Base-by-base conservation (phyloP, 768 basidiomycete genomes). In the Cystofilobasidium bisporidii region DNA sequence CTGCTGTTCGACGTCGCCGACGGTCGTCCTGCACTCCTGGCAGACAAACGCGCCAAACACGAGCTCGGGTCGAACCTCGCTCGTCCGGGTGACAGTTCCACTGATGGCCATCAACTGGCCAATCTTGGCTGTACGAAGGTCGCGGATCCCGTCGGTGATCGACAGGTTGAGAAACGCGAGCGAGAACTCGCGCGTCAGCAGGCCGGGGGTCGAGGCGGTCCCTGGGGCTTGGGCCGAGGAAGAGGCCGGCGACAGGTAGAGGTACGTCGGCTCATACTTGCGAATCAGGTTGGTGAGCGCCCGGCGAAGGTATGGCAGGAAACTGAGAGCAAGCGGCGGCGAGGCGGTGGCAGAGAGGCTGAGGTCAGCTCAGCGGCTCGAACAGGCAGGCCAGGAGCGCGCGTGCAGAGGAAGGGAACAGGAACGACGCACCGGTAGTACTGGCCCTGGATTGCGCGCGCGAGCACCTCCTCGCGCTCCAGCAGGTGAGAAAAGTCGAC, bases 11-110 rank as follows among this genome's bases (percentile, higher is more conserved):
- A 99, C 86, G 74, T 97, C 94, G 64, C 87, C 84, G 30, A 97
- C 87, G 15, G 87, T 80, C 36, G 88, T 89, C 56, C 84, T 83
- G 74, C 96, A 99, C 50, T 87, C 83, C 77, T 90, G 87, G 72
- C 96, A 99, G 57, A 87, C 84, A 76, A 96, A 99, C 67, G 89
- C 92, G 24, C 94, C 96, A 73, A 83, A 92, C 24, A 98, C 81
- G 59, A 99, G 78, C 78, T 98, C 96, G 1, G 96, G 96, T 36
- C 96, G 82, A 55, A 99, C 96, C 80, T 99, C 96, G 72, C 89
- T 92, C 3, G 96, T 99, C 62, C 96, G 83, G 1, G 96, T 98
- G 43, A 98, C 94, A 0, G 96, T 99, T 20, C 96, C 96, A 72
- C 88, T 89, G 78, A 99, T 94, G 74, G 88, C 87, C 84, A 93